Evolutionary conservation across 179 eudicot genomes (phyloP).

Genomic region (Pouteria campechiana): DNA sequence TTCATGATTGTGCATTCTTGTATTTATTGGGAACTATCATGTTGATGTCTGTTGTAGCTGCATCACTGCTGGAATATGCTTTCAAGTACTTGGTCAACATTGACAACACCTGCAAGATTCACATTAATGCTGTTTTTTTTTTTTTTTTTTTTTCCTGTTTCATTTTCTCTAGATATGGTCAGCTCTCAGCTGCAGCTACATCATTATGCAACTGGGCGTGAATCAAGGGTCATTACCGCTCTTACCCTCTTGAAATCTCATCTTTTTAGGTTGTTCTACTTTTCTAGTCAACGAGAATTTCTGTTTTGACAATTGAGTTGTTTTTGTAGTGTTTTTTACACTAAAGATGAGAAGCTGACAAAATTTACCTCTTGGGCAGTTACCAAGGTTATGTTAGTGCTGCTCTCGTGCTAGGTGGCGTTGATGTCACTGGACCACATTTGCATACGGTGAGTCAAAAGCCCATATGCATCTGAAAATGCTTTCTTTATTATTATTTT

Average conservation of each 20-base stretch:
- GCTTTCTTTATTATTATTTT: not conserved
- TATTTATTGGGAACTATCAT: not conserved
- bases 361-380: slow-evolving; percentile 25
- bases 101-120: no score
- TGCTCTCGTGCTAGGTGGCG: slow-evolving; percentile 88
- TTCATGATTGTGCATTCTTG: not conserved
- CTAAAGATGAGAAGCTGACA: not conserved
- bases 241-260: slow-evolving; percentile 79
- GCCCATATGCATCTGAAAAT: not conserved
- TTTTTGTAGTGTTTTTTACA: not conserved
- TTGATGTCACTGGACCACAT: slow-evolving; percentile 83
- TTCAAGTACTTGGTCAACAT: not conserved
- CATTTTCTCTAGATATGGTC: slow-evolving; percentile 39
- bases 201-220: slow-evolving; percentile 73
- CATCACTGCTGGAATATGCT: not conserved
- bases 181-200: slow-evolving; percentile 76
- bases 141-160: not conserved
- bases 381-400: slow-evolving; percentile 90
- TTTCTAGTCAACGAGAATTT: no score
- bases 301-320: no score
- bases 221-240: slow-evolving; percentile 89
- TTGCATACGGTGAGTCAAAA: slow-evolving; percentile 69
- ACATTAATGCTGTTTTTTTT: no score
- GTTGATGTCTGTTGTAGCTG: no score
- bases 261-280: slow-evolving; percentile 52